Base-by-base conservation (phyloP, 192 early-diverging fungal genomes). In the Lunasporangiospora selenospora region DNA sequence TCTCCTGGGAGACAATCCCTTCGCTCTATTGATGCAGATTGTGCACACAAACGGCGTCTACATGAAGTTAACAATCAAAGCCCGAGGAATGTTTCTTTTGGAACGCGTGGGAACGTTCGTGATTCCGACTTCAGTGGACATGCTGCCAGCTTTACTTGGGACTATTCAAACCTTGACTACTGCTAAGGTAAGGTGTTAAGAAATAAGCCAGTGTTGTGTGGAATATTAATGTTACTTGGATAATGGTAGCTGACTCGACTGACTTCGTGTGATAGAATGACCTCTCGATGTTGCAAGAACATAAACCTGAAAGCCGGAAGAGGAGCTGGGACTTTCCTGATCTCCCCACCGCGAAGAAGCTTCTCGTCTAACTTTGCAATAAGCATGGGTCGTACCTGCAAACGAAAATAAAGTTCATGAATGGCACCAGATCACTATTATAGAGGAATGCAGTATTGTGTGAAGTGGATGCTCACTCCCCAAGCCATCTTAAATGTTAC, bases 31-130 rank as follows among this genome's bases (percentile, higher is more conserved):
- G 37, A 38, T 49, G n/a, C 58, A 50, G 26, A 30, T 59, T 16
- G 46, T 49, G 11, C 34, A 59, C 29, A 49, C 6, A 33, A 38
- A 23, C 12, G 58, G 46, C 12, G 24, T 27, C 26, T 60, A 31
- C 44, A 48, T 59, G 46, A 50, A 37, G n/a, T 29, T 59, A 32
- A 40, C 27, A 16, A 37, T 59, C 11, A 59, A 59, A 16, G 34
- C 21, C n/a, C 46, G 58, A 31, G 56, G 56, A 38, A 47, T 47
- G 44, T 58, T 45, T 37, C 29, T 58, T 18, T 42, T 58, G 56
- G 23, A 59, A 44, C 32, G 43, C 6, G 32, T 58, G 19, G 41
- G 55, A 30, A 8, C 42, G 36, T 46, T 58, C 43, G 55, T 46
- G n/a, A 58, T 58, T 24, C 55, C 43, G 2, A 58, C 43, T 8